Conservation (phyloP, 2,329 filamentous ascomycete species). For the Dactylonectria estremocensis region DNA sequence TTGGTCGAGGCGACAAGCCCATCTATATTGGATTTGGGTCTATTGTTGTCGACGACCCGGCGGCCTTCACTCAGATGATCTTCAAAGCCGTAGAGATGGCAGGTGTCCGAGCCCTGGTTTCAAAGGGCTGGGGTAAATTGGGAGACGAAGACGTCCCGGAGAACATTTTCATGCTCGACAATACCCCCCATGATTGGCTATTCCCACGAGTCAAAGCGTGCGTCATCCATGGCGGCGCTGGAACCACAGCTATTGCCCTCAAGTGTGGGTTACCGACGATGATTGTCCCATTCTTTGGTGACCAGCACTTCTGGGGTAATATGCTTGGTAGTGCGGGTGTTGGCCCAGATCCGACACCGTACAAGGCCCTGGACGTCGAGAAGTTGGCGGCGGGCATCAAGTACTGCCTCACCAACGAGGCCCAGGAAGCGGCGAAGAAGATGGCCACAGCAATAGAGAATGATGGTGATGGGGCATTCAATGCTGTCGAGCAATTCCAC, state of each 20-base stretch:
- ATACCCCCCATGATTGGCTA: slow-evolving; percentile 84
- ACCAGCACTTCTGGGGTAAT: slow-evolving; percentile 84
- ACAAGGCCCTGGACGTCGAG: slow-evolving; percentile 76
- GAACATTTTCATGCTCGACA: slow-evolving; percentile 80
- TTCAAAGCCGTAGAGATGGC: slow-evolving; percentile 77
- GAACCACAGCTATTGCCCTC: slow-evolving; percentile 81
- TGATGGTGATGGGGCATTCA: slow-evolving; percentile 78
- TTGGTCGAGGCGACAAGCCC: slow-evolving; percentile 70
- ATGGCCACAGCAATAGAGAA: slow-evolving; percentile 74
- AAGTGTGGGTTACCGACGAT: slow-evolving; percentile 81
- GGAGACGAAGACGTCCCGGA: slow-evolving; percentile 73
- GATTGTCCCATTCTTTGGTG: slow-evolving; percentile 85
- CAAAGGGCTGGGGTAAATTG: slow-evolving; percentile 82
- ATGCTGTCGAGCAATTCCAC: slow-evolving; percentile 79
- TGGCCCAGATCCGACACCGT: slow-evolving; percentile 77
- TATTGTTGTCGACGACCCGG: slow-evolving; percentile 81
- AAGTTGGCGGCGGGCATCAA: slow-evolving; percentile 80
- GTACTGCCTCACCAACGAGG: slow-evolving; percentile 75
- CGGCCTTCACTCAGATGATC: slow-evolving; percentile 78
- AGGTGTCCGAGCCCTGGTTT: slow-evolving; percentile 80
- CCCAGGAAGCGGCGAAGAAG: slow-evolving; percentile 68
- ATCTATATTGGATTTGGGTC: slow-evolving; percentile 85
- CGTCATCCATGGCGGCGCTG: slow-evolving; percentile 84
- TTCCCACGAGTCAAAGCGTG: slow-evolving; percentile 77
- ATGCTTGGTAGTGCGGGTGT: slow-evolving; percentile 77